Base-by-base conservation (phyloP, 345 rosid species). In the Salix arbutifolia region DNA sequence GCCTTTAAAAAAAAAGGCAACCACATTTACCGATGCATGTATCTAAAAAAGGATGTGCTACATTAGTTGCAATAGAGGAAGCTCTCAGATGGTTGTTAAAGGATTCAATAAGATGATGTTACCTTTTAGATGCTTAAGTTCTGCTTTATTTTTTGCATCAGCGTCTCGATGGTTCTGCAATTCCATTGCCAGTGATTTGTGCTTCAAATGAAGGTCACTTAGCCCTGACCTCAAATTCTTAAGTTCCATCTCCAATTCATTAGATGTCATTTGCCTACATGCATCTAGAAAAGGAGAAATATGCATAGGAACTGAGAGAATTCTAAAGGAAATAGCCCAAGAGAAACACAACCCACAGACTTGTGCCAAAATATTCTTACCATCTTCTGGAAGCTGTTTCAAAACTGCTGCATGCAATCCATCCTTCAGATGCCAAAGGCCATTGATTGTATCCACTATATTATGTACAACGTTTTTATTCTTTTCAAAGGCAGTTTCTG, bases 91-190 rank as follows among this genome's bases (percentile, higher is more conserved):
- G 21, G 6, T 6, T 23, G 25, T 69, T 65, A 42, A 74, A 60
- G 38, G 42, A 31, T 35, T 30, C 17, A 56, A 9, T 37, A 71
- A 72, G 28, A 71, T 25, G 67, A 35, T 37, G 9, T 74, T 87
- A 96, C 99, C 98, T 87, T 88, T 89, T 74, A 91, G 79, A 75
- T 79, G 82, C 76, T 79, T 88, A 72, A 94, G 87, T 81, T 86
- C 89, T 40, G 90, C 91, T 83, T 87, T 91, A 80, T 83, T 87
- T 84, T 86, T 92, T 5, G 91, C 95, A 86, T 88, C 88, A 56
- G 74, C 81, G 78, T 94, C 97, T 67, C 78, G 87, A 70, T 60
- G 79, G 65, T 77, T 83, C 83, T 87, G 95, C 86, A 94, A 82
- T 73, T 94, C 91, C 74, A 83, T 77, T 19, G 87, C 86, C 82